Evolutionary conservation across 805 yeast genomes (phyloP).

Genomic region (Ogataea neopini): DNA sequence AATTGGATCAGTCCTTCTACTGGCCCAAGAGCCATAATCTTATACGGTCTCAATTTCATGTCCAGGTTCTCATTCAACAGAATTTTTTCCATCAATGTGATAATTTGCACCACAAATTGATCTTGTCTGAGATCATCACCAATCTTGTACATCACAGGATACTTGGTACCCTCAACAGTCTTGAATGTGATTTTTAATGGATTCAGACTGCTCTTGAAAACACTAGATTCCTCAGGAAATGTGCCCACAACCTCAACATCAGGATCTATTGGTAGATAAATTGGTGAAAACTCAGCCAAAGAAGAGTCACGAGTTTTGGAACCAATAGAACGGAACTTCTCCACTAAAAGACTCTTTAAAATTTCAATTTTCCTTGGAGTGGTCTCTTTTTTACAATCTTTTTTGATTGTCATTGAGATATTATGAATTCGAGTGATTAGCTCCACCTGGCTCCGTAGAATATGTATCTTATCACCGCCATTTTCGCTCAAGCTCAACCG

Average conservation of each 20-base stretch:
- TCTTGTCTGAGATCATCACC: constrained; percentile 97
- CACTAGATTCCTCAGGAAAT: constrained; percentile 75
- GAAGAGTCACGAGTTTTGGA: constrained; percentile 26
- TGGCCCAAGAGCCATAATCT: constrained; percentile 86
- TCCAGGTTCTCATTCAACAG: constrained; percentile 89
- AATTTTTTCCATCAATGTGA: constrained; percentile 85
- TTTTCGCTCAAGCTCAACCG: constrained; percentile 25
- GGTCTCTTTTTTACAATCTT: constrained; percentile 61
- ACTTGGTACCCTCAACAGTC: constrained; percentile 52
- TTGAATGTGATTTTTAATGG: constrained; percentile 84
- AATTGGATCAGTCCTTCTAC: constrained; percentile 92
- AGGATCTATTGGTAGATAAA: constrained; percentile 84
- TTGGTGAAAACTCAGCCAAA: constrained; percentile 45
- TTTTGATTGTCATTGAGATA: constrained; percentile 64
- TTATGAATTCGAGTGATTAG: constrained; percentile 65
- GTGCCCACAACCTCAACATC: constrained; percentile 70
- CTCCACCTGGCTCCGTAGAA: constrained; percentile 54
- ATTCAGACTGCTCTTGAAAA: constrained; percentile 87
- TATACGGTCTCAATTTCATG: constrained; percentile 82
- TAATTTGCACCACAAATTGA: constrained; percentile 93
- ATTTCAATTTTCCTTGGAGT: constrained; percentile 75
- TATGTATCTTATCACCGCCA: constrained; percentile 33
- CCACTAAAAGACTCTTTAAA: constrained; percentile 57
- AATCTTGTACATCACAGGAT: constrained; percentile 87
- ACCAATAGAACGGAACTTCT: constrained; percentile 40